phyloP scores from a whole-genome alignment of 2,329 filamentous ascomycete genomes.

The Simplicillium aogashimaense region DNA sequence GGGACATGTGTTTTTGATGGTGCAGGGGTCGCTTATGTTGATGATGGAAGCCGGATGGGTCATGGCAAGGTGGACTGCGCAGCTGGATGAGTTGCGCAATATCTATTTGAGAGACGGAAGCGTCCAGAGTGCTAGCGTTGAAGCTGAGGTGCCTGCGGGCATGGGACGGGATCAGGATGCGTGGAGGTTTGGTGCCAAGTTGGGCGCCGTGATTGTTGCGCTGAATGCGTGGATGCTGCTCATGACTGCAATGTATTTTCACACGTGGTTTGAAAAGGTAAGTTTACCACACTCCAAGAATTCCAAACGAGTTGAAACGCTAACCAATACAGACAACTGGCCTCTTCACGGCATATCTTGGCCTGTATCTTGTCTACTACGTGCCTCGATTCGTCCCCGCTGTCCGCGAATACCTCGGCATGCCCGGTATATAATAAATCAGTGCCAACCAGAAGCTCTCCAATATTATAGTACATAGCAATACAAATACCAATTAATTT shows the following conservation, averaged over 20 bases:
- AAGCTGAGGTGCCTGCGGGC: constrained; percentile 20
- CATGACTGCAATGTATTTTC: constrained; percentile 98
- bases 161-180: constrained; percentile 14
- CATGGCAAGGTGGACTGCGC: constrained; percentile 29
- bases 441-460: background rate
- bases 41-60: constrained; percentile 67
- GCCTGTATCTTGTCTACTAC: constrained; percentile 40
- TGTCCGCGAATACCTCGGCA: constrained; percentile 32
- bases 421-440: constrained; percentile 36
- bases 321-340: constrained; percentile 37
- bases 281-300: constrained; percentile 12
- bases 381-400: constrained; percentile 40
- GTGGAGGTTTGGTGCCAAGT: constrained; percentile 39
- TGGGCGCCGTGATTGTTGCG: constrained; percentile 53
- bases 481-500: background rate
- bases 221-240: constrained; percentile 91
- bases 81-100: constrained; percentile 49
- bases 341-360: constrained; percentile 35
- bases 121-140: constrained; percentile 47
- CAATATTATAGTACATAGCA: background rate
- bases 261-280: constrained; percentile 97
- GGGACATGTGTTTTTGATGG: constrained; percentile 88
- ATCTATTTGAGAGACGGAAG: constrained; percentile 59
- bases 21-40: constrained; percentile 72
- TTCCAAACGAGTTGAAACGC: constrained; percentile 2